phyloP scores from a whole-genome alignment of 306 rosid species.

The Leucaena leucocephala region DNA sequence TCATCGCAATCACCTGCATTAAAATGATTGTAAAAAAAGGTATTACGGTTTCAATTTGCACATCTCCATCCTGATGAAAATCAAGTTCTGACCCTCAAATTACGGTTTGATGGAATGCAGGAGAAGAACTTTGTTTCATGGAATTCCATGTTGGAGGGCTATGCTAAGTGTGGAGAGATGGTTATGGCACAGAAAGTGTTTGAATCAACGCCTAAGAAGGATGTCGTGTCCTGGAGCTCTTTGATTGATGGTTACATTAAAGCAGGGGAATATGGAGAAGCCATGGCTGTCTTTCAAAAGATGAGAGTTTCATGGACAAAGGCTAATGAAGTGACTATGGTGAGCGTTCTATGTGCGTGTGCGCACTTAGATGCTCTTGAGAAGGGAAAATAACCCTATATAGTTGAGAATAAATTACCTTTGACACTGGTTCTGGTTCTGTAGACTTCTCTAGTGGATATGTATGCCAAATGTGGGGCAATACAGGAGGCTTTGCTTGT shows the following conservation, averaged over 20 bases:
- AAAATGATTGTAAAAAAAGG: too few relatives aligned
- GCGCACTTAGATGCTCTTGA: constrained; percentile 77
- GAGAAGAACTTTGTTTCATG: constrained; percentile 65
- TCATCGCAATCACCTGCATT: neutral
- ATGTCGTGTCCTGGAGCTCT: constrained; percentile 85
- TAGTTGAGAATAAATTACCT: constrained; percentile 54
- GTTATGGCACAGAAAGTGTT: constrained; percentile 58
- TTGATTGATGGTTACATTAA: constrained; percentile 71
- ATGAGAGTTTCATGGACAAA: constrained; percentile 55
- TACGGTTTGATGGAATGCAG: constrained; percentile 49
- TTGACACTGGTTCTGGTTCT: constrained; percentile 61
- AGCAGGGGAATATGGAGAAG: constrained; percentile 60
- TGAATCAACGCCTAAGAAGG: constrained; percentile 60
- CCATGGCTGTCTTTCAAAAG: constrained; percentile 58
- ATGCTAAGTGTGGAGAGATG: constrained; percentile 74
- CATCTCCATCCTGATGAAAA: too few relatives aligned
- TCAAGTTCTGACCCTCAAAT: too few relatives aligned
- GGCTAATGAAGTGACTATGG: constrained; percentile 84
- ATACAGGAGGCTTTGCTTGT: constrained; percentile 65
- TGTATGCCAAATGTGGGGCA: constrained; percentile 89
- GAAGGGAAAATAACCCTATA: constrained; percentile 62
- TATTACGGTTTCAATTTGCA: too few relatives aligned
- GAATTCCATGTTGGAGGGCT: constrained; percentile 83
- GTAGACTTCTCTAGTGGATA: constrained; percentile 79
- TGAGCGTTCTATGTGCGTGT: constrained; percentile 76